These are phyloP conservation scores for Pleomassaria siparia DNA, from an alignment of 2,329 filamentous ascomycete genomes.

Conservation along the genomic window DNA sequence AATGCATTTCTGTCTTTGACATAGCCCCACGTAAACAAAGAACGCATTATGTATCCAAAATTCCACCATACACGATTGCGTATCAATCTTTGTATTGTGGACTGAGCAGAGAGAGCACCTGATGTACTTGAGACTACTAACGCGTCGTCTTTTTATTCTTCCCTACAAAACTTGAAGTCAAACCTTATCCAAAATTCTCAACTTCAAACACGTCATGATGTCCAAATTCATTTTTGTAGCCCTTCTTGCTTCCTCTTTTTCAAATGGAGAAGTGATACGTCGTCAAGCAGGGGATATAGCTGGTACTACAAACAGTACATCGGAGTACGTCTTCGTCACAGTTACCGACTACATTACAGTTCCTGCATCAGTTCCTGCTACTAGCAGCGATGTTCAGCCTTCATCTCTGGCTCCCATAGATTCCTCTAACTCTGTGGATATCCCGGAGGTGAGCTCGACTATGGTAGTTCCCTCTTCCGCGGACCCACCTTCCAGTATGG, in stretches of 20 bases:
- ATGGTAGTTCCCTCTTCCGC: background rate
- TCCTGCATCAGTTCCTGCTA: background rate
- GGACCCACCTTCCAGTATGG: background rate
- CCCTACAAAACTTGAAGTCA: too few species aligned
- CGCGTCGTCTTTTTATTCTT: too few species aligned
- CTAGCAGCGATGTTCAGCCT: background rate
- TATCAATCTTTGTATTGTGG: too few species aligned
- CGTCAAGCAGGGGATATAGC: conserved; percentile 2
- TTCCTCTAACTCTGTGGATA: too few species aligned
- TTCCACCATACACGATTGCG: too few species aligned
- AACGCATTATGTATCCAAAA: too few species aligned
- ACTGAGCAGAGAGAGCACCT: too few species aligned
- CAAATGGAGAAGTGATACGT: conserved; percentile 6
- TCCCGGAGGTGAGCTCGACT: background rate
- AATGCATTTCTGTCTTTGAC: too few species aligned
- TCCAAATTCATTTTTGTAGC: conserved; percentile 4
- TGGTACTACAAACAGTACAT: background rate
- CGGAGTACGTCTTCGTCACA: conserved; percentile 7
- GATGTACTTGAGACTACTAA: too few species aligned
- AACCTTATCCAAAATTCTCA: background rate
- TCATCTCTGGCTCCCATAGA: background rate
- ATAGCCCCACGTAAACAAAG: too few species aligned
- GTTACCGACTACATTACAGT: conserved; percentile 8
- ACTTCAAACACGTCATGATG: conserved; percentile 2
- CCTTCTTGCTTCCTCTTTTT: conserved; percentile 8